These are phyloP conservation scores for Trapa bicornis DNA, from an alignment of 345 rosid genomes.

Conservation along the genomic window DNA sequence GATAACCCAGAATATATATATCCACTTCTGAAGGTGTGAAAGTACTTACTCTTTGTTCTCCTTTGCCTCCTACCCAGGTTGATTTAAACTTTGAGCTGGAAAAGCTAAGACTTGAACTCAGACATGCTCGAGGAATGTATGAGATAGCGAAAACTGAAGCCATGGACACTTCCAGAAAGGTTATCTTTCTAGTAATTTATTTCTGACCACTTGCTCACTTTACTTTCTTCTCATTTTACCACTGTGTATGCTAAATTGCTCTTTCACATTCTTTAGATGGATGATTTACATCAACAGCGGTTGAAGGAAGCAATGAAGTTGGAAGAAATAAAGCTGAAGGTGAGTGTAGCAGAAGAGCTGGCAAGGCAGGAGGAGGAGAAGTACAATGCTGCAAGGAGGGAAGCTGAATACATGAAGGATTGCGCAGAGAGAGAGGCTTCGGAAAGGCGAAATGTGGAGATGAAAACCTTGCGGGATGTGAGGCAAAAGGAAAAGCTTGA, in stretches of 20 bases:
- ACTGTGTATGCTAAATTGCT: background rate
- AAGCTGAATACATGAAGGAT: conserved; percentile 32
- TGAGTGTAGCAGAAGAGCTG: conserved; percentile 40
- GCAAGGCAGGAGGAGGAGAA: conserved; percentile 52
- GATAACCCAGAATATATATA: too few relatives aligned
- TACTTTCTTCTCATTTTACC: background rate
- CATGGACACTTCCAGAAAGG: conserved; percentile 71
- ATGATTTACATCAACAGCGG: conserved; percentile 29
- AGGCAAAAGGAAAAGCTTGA: conserved; percentile 67
- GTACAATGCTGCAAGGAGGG: conserved; percentile 40
- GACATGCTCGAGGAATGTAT: conserved; percentile 63
- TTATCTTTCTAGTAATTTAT: conserved; percentile 8
- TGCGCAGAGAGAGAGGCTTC: conserved; percentile 43
- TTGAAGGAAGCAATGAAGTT: conserved; percentile 47
- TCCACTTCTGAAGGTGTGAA: background rate
- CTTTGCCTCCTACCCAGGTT: conserved; percentile 21
- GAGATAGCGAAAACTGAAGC: conserved; percentile 71
- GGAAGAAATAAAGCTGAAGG: conserved; percentile 34
- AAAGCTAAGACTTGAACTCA: conserved; percentile 74
- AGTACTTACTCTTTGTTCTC: conserved; percentile 4
- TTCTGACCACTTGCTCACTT: background rate
- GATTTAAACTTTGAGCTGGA: conserved; percentile 62
- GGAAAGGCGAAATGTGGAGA: conserved; percentile 46
- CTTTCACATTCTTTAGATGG: conserved; percentile 27
- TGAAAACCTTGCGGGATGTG: conserved; percentile 34